phyloP scores from a whole-genome alignment of 805 yeast species.

The Wickerhamiella vanderwaltii region DNA sequence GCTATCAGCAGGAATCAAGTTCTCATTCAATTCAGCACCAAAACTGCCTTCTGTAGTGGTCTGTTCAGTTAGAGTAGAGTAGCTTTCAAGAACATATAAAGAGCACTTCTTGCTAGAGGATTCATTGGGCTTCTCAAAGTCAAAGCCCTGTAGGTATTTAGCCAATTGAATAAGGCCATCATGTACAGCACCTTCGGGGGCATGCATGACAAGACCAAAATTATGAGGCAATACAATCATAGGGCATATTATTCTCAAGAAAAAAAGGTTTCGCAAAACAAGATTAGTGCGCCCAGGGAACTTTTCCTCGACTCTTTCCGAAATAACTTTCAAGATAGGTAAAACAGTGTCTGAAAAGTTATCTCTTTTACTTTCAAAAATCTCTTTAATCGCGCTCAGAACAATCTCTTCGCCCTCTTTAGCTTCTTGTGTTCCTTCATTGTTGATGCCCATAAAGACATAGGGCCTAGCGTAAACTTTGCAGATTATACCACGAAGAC shows the following conservation, averaged over 20 bases:
- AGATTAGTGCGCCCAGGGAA: slow-evolving; percentile 3
- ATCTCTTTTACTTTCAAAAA: neutral
- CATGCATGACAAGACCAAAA: slow-evolving; percentile 2
- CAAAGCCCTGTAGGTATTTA: slow-evolving; percentile 5
- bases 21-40: neutral
- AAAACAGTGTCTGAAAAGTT: neutral
- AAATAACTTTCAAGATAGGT: neutral
- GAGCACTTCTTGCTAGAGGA: neutral
- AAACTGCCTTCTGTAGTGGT: neutral
- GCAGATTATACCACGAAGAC: neutral
- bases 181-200: neutral
- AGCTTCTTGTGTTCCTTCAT: neutral
- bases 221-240: slow-evolving; percentile 4
- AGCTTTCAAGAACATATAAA: neutral
- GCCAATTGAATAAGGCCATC: slow-evolving; percentile 7
- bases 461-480: slow-evolving; percentile 3
- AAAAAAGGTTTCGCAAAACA: slow-evolving; percentile 6
- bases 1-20: neutral
- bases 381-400: neutral
- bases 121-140: neutral
- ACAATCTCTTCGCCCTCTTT: neutral
- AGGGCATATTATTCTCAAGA: slow-evolving; percentile 11
- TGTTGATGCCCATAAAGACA: neutral
- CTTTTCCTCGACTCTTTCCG: neutral
- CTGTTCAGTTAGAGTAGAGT: neutral